Evolutionary conservation across 371 early-diverging fungal species (phyloP).

Genomic region (Rhizopus stolonifer): DNA sequence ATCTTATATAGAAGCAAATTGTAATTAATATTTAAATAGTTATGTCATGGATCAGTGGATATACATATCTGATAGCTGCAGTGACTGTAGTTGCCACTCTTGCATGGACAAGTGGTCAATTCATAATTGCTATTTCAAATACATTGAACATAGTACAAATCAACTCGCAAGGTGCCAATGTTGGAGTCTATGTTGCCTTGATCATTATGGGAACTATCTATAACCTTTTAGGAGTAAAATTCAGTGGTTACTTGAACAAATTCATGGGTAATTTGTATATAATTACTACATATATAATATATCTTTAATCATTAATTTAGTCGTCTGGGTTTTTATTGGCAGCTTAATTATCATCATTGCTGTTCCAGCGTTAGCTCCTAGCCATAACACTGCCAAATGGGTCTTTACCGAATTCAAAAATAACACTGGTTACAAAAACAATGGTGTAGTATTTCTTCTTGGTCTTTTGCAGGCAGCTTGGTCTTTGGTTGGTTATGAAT

Average conservation of each 20-base stretch:
- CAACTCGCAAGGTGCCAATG: conserved; percentile 28
- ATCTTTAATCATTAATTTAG: too few relatives aligned
- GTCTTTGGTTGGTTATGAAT: conserved; percentile 43
- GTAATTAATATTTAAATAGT: conserved; percentile 15
- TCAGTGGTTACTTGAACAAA: conserved; percentile 29
- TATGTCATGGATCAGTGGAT: conserved; percentile 42
- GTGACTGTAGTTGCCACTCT: conserved; percentile 32
- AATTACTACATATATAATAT: too few relatives aligned
- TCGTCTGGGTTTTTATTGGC: conserved; percentile 36
- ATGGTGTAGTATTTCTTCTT: conserved; percentile 35
- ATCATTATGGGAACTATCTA: conserved; percentile 20
- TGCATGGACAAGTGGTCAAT: conserved; percentile 31
- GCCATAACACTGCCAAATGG: conserved; percentile 31
- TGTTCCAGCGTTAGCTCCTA: conserved; percentile 38
- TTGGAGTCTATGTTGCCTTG: conserved; percentile 32
- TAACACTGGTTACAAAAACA: conserved; percentile 33
- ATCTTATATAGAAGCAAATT: neutral
- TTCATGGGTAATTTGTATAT: conserved; percentile 29
- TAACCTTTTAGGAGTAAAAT: conserved; percentile 31
- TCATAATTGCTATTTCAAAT: conserved; percentile 27
- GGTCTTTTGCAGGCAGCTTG: conserved; percentile 44
- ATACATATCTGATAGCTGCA: conserved; percentile 28
- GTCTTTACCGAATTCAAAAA: conserved; percentile 44
- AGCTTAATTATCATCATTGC: conserved; percentile 34
- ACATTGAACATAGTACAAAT: conserved; percentile 16